Conservation (phyloP, 2,329 filamentous ascomycete genomes). For the Cladosporium sp. region DNA sequence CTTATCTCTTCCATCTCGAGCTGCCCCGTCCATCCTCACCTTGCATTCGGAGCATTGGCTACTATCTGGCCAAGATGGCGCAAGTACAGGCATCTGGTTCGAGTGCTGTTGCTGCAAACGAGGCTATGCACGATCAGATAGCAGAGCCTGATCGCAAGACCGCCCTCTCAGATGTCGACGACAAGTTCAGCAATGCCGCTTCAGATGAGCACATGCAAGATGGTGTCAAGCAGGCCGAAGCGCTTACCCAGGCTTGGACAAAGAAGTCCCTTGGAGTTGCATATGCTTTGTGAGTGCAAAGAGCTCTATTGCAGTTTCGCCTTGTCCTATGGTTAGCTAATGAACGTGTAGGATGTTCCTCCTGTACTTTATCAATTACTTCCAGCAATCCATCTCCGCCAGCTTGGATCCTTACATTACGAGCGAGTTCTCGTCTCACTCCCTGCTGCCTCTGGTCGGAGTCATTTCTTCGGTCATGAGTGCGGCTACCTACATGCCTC, state of each 20-base stretch:
- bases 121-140: neutral
- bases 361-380: slow-evolving; percentile 51
- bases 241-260: slow-evolving; percentile 44
- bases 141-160: neutral
- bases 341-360: slow-evolving; percentile 43
- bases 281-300: slow-evolving; percentile 39
- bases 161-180: neutral
- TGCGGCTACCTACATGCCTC: slow-evolving; percentile 63
- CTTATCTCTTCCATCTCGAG: neutral
- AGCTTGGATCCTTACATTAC: slow-evolving; percentile 47
- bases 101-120: neutral
- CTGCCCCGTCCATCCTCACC: neutral
- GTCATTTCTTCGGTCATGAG: slow-evolving; percentile 58
- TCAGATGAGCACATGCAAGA: slow-evolving; percentile 16
- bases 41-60: neutral
- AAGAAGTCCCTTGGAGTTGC: slow-evolving; percentile 40
- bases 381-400: slow-evolving; percentile 42
- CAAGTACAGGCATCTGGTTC: neutral
- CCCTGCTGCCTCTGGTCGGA: slow-evolving; percentile 53
- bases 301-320: neutral
- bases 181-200: neutral
- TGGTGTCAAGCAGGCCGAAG: slow-evolving; percentile 43
- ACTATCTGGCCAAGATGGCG: neutral
- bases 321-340: neutral
- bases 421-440: slow-evolving; percentile 55